These are phyloP conservation scores for Mycena floridula DNA, from an alignment of 768 basidiomycete species.

Conservation along the genomic window DNA sequence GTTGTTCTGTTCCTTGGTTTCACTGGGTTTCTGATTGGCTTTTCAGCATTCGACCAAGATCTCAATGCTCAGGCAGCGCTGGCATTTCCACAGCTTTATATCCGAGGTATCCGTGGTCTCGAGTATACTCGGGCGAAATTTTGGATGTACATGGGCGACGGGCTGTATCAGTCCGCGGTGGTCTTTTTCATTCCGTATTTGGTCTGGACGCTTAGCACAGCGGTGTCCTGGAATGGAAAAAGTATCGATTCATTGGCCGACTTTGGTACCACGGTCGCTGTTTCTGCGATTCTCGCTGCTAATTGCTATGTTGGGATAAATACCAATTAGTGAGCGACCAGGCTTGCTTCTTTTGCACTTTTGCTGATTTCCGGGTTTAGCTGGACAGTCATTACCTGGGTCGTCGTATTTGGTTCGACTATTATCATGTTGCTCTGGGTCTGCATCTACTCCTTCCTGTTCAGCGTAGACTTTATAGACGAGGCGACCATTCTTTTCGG, in stretches of 20 bases:
- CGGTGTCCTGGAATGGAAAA: conserved; percentile 72
- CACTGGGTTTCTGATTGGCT: conserved; percentile 6
- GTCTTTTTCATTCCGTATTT: conserved; percentile 84
- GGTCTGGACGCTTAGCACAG: conserved; percentile 58
- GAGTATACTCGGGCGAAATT: conserved; percentile 92
- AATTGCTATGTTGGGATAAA: conserved; percentile 89
- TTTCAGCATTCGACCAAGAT: conserved; percentile 88
- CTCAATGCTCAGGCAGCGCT: conserved; percentile 84
- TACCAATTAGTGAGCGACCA: conserved; percentile 72
- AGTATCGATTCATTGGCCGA: conserved; percentile 77
- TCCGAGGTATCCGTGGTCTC: conserved; percentile 87
- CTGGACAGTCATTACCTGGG: conserved; percentile 84
- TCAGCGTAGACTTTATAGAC: conserved; percentile 63
- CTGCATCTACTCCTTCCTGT: conserved; percentile 79
- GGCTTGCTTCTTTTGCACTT: conserved; percentile 6
- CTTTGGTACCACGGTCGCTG: conserved; percentile 88
- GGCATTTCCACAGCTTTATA: conserved; percentile 93
- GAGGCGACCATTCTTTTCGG: conserved; percentile 72
- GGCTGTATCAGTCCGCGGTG: conserved; percentile 85
- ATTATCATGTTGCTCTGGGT: conserved; percentile 87
- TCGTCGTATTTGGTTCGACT: conserved; percentile 73
- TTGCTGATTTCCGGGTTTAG: conserved; percentile 29
- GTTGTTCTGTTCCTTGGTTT: conserved; percentile 12
- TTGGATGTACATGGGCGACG: conserved; percentile 93
- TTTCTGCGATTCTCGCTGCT: conserved; percentile 81